Percentiles rank a stretch among this genome's conserved stretches.
Evolutionary conservation across 148 eudicot genomes (phyloP).

Genomic region (Arbutus unedo): DNA sequence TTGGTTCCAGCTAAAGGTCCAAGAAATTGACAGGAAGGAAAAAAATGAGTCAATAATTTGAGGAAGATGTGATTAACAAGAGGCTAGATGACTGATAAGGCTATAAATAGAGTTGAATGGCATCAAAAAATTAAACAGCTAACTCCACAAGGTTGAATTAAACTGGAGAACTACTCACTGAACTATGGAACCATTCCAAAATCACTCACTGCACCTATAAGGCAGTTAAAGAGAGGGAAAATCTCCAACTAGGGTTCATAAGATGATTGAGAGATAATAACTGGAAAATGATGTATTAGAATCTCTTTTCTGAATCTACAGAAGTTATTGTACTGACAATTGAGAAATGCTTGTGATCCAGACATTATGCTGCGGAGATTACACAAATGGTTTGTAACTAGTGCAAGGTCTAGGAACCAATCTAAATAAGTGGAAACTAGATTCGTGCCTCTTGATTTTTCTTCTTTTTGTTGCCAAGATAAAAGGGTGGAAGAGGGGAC

Average conservation of each 20-base stretch:
- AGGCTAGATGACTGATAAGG: background rate
- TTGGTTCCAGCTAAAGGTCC: background rate
- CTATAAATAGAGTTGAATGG: background rate
- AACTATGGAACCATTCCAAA: background rate
- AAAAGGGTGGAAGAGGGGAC: background rate
- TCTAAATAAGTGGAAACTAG: background rate
- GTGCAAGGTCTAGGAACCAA: slow-evolving; percentile 1
- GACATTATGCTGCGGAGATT: background rate
- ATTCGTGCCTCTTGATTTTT: background rate
- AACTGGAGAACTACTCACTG: background rate
- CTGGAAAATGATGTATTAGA: background rate
- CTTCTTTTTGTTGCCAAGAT: background rate
- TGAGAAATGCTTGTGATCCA: background rate
- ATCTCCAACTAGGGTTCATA: background rate
- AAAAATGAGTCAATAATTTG: background rate
- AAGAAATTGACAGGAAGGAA: background rate
- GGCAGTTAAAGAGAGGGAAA: background rate
- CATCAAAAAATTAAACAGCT: background rate
- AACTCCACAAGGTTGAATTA: background rate
- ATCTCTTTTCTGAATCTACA: background rate
- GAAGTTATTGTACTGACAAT: background rate
- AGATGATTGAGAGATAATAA: background rate
- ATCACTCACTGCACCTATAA: background rate
- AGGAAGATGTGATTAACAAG: background rate
- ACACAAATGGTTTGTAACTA: background rate